Conservation (phyloP, 495 filamentous ascomycete species). For the Aspergillus leporis region DNA sequence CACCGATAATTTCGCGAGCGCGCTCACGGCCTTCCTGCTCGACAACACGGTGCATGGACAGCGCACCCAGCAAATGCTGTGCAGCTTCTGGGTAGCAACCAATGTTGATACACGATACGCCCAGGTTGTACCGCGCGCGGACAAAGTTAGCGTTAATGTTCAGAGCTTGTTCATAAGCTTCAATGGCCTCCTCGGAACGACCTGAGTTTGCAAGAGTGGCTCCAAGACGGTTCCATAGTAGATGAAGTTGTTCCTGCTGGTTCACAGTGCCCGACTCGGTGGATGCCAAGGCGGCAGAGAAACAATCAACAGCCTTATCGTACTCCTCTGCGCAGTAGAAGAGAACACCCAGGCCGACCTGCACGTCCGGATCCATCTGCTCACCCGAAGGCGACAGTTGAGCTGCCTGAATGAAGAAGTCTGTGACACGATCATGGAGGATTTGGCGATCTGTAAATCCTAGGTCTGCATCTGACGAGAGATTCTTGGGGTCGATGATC, state of each 20-base stretch:
- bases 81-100: constrained; percentile 92
- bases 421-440: constrained; percentile 86
- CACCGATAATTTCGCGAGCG: constrained; percentile 77
- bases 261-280: constrained; percentile 78
- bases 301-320: constrained; percentile 98
- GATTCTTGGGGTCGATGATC: constrained; percentile 64
- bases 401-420: constrained; percentile 87
- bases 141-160: constrained; percentile 92
- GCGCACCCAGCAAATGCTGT: constrained; percentile 86
- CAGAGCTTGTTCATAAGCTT: constrained; percentile 91
- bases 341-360: constrained; percentile 94
- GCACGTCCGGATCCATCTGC: constrained; percentile 96
- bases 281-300: constrained; percentile 80
- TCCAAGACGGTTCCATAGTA: constrained; percentile 97
- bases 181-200: constrained; percentile 90
- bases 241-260: constrained; percentile 74
- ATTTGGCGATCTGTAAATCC: constrained; percentile 90
- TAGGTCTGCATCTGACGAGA: constrained; percentile 70
- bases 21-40: constrained; percentile 82
- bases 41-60: constrained; percentile 95
- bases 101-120: constrained; percentile 96
- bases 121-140: constrained; percentile 93
- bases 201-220: constrained; percentile 95
- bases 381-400: constrained; percentile 84
- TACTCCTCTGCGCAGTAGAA: constrained; percentile 98